Evolutionary conservation across 225 moss, liverwort and hornwort species (phyloP).

Genomic region (Asterella californica): DNA sequence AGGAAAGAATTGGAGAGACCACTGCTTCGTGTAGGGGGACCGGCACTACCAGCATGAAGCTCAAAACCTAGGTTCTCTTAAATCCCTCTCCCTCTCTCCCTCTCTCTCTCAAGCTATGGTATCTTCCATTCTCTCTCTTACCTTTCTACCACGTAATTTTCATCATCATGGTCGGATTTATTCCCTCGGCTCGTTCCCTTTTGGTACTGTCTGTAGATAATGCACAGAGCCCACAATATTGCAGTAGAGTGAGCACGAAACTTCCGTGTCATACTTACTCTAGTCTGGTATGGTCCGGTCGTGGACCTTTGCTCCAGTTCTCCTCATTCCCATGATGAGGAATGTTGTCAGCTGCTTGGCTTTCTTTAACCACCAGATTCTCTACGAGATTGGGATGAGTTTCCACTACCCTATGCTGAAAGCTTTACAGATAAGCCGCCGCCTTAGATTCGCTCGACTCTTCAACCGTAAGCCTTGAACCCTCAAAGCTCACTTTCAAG

Average conservation of each 20-base stretch:
- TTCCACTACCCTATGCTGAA: not conserved
- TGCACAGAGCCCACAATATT: not conserved
- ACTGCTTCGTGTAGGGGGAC: too few species aligned
- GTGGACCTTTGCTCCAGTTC: not conserved
- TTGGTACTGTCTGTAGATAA: not conserved
- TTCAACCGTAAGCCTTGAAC: not conserved
- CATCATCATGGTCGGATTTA: conserved; percentile 2
- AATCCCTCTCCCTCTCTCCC: not conserved
- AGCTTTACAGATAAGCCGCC: not conserved
- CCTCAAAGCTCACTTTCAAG: too few species aligned
- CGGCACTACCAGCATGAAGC: conserved; percentile 1
- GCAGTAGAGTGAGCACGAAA: not conserved
- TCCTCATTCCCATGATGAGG: not conserved
- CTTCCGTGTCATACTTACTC: not conserved
- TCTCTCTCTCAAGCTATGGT: not conserved
- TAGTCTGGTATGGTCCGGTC: not conserved
- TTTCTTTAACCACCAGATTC: not conserved
- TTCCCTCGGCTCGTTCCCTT: conserved; percentile 6
- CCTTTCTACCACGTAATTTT: not conserved
- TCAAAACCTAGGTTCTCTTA: not conserved
- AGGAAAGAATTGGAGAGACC: too few species aligned
- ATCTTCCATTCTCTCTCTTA: not conserved
- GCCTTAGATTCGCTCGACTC: not conserved
- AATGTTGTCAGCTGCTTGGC: not conserved
- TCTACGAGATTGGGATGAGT: not conserved